Evolutionary conservation across 2,329 filamentous ascomycete species (phyloP).

Genomic region (Mollisia scopiformis): DNA sequence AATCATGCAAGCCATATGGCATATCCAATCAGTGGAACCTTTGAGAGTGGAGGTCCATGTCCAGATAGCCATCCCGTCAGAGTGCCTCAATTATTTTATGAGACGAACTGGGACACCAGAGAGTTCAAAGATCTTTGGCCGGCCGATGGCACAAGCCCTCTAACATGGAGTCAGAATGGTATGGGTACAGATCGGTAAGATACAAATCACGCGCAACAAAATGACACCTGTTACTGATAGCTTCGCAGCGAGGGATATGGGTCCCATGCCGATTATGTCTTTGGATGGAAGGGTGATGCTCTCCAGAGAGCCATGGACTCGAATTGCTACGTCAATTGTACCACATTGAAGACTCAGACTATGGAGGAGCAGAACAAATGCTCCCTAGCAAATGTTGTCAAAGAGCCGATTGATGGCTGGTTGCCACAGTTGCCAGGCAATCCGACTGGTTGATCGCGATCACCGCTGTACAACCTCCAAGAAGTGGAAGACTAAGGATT

Average conservation of each 20-base stretch:
- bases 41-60: background rate
- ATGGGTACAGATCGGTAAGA: background rate
- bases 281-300: constrained; percentile 54
- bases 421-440: background rate
- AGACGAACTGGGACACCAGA: constrained; percentile 1
- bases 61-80: background rate
- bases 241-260: constrained; percentile 48
- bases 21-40: background rate
- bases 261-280: constrained; percentile 61
- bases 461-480: too few relatives aligned
- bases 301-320: constrained; percentile 52
- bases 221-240: background rate
- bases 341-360: constrained; percentile 46
- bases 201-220: background rate
- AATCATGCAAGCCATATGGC: constrained; percentile 20
- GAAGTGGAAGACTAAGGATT: background rate
- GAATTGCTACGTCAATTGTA: constrained; percentile 50
- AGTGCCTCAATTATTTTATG: background rate
- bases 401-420: constrained; percentile 52
- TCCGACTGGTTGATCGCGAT: background rate
- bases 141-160: constrained; percentile 2
- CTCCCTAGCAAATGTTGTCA: constrained; percentile 47
- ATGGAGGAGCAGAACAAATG: constrained; percentile 50
- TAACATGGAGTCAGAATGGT: constrained; percentile 9
- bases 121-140: constrained; percentile 2